Evolutionary conservation across 192 early-diverging fungal species (phyloP).

Genomic region (Coemansia biformis): DNA sequence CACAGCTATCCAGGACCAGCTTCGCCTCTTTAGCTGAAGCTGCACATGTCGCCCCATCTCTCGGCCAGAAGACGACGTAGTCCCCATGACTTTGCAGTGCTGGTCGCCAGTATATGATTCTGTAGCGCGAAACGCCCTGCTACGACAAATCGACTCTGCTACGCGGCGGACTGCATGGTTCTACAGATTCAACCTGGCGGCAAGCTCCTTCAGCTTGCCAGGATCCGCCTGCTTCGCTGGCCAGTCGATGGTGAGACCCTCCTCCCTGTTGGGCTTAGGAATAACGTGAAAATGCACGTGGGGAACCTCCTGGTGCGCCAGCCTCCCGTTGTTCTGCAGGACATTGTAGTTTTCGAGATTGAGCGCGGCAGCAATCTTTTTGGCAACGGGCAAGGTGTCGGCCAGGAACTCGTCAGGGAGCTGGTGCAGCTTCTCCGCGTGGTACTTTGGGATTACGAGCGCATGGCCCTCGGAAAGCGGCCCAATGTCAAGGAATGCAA

Average conservation of each 20-base stretch:
- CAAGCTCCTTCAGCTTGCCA: conserved; percentile 52
- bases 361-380: conserved; percentile 78
- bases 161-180: too few relatives aligned
- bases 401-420: conserved; percentile 77
- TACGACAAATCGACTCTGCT: too few relatives aligned
- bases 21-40: too few relatives aligned
- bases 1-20: too few relatives aligned
- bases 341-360: conserved; percentile 82
- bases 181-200: conserved; percentile 26
- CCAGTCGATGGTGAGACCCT: conserved; percentile 74
- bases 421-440: conserved; percentile 87
- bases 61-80: too few relatives aligned
- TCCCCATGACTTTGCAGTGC: too few relatives aligned
- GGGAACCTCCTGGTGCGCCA: conserved; percentile 75
- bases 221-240: conserved; percentile 50
- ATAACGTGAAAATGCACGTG: conserved; percentile 97
- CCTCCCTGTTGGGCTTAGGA: conserved; percentile 54
- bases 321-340: conserved; percentile 76
- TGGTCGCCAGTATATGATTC: too few relatives aligned
- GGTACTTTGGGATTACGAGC: conserved; percentile 51
- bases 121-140: too few relatives aligned
- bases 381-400: conserved; percentile 81
- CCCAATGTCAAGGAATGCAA: conserved; percentile 77
- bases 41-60: too few relatives aligned
- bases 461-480: conserved; percentile 73